Percentiles rank a stretch among this genome's conserved stretches.
These are phyloP conservation scores for Xylaria sp. DNA, from an alignment of 2,329 filamentous ascomycete species.

Conservation along the genomic window DNA sequence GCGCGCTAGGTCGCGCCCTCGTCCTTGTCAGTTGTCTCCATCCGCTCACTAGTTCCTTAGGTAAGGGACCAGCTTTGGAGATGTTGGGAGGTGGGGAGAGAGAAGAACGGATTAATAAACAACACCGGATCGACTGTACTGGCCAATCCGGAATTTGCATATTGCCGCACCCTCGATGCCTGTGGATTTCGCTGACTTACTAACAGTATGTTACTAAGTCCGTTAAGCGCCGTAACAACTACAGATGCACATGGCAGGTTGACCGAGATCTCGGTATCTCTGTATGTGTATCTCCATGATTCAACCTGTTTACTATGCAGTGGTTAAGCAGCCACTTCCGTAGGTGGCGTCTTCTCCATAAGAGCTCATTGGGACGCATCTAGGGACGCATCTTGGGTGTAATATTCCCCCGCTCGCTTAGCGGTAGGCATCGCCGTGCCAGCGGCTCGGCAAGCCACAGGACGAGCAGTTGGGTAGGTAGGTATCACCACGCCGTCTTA, in stretches of 20 bases:
- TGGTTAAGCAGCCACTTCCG: not conserved
- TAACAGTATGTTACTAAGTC: too few species aligned
- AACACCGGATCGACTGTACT: too few species aligned
- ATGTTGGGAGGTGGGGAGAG: not conserved
- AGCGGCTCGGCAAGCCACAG: constrained; percentile 8
- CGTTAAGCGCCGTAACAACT: not conserved
- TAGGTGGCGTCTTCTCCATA: constrained; percentile 9
- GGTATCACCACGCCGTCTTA: constrained; percentile 10
- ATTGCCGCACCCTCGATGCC: not conserved
- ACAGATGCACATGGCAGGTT: too few species aligned
- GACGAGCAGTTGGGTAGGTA: not conserved
- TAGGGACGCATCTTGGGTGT: not conserved
- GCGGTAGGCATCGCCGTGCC: not conserved
- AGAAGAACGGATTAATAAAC: not conserved
- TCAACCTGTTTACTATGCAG: not conserved
- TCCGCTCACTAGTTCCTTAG: not conserved
- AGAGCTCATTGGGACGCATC: constrained; percentile 1
- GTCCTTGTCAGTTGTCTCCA: not conserved
- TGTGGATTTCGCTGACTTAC: not conserved
- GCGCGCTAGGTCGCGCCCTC: not conserved
- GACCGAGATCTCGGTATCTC: not conserved
- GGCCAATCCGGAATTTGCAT: not conserved
- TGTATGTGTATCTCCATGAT: too few species aligned
- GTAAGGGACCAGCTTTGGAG: not conserved
- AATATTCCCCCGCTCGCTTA: not conserved